Evolutionary conservation across 306 rosid genomes (phyloP).

Genomic region (Canavalia ensiformis): DNA sequence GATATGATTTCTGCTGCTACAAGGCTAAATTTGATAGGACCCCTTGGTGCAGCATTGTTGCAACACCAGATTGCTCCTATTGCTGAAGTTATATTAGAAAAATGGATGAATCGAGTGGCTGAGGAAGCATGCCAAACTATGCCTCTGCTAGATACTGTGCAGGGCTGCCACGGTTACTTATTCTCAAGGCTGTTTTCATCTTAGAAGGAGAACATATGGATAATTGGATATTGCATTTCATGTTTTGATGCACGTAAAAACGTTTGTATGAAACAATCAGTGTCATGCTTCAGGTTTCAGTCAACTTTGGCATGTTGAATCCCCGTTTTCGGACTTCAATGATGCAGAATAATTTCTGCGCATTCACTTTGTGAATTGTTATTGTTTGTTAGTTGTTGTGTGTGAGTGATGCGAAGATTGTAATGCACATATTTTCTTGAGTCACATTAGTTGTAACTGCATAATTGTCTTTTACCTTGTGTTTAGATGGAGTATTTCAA

Average conservation of each 20-base stretch:
- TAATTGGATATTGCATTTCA: conserved; percentile 6
- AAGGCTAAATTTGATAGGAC: conserved; percentile 85
- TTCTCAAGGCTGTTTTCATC: conserved; percentile 82
- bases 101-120: conserved; percentile 66
- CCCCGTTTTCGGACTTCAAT: background rate
- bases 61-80: conserved; percentile 75
- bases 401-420: background rate
- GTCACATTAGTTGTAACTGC: too few species aligned
- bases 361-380: too few species aligned
- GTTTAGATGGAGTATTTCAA: too few species aligned
- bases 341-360: background rate
- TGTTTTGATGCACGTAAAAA: background rate
- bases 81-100: conserved; percentile 69
- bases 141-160: conserved; percentile 81
- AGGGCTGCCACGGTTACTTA: conserved; percentile 88
- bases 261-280: background rate
- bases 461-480: too few species aligned
- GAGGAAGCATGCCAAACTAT: conserved; percentile 81
- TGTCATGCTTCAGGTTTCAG: background rate
- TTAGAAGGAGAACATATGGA: conserved; percentile 38
- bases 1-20: conserved; percentile 91
- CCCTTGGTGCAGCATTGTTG: conserved; percentile 81
- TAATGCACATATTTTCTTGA: too few species aligned
- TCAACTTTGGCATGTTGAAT: background rate
- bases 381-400: background rate